Conservation (phyloP, 192 early-diverging fungal species). For the Blastocladiella britannica region DNA sequence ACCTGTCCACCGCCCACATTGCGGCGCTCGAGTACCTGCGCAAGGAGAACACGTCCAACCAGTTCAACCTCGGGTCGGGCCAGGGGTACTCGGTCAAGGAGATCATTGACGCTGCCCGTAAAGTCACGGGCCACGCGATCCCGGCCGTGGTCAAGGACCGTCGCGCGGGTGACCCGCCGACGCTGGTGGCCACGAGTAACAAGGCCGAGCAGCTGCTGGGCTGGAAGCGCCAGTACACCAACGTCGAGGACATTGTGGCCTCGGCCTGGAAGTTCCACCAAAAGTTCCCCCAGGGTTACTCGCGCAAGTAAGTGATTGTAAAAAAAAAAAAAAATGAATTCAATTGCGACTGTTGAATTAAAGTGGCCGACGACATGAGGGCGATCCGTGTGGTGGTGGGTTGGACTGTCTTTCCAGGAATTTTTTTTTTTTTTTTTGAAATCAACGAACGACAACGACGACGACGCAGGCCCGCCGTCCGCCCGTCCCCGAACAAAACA, state of each 20-base stretch:
- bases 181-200: constrained; percentile 22
- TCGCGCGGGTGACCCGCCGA: constrained; percentile 32
- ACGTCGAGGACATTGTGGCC: constrained; percentile 52
- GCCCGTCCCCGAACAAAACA: too few species aligned
- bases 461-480: too few species aligned
- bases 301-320: too few species aligned
- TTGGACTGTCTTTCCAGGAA: too few species aligned
- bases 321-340: too few species aligned
- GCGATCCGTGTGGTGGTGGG: too few species aligned
- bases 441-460: too few species aligned
- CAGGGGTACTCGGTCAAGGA: constrained; percentile 81
- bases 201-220: constrained; percentile 27
- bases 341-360: too few species aligned
- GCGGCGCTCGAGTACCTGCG: constrained; percentile 57
- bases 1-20: constrained; percentile 75
- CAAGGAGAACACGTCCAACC: constrained; percentile 31
- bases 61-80: constrained; percentile 85
- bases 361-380: too few species aligned
- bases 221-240: constrained; percentile 62
- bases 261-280: constrained; percentile 6
- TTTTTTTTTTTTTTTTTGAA: too few species aligned
- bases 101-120: constrained; percentile 64
- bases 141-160: constrained; percentile 36
- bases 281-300: constrained; percentile 2
- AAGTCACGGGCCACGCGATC: constrained; percentile 58